Percentiles rank a stretch among this genome's conserved stretches.
phyloP scores from a whole-genome alignment of 306 rosid species.

The Castanopsis chinensis region DNA sequence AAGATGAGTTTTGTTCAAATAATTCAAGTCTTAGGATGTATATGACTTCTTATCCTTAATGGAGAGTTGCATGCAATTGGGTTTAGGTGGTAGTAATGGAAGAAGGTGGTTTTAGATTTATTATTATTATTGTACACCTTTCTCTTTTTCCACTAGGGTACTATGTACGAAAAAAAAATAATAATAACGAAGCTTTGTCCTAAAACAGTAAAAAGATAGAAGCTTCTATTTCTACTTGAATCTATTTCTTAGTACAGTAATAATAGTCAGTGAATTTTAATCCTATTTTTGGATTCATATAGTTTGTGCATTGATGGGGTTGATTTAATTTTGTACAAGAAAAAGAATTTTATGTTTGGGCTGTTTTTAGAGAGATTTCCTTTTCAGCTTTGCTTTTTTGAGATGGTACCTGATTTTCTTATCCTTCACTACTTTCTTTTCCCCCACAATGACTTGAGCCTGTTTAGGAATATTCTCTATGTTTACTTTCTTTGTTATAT shows the following conservation, averaged over 20 bases:
- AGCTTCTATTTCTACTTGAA: constrained; percentile 25
- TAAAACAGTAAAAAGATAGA: constrained; percentile 25
- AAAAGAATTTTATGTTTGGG: constrained; percentile 53
- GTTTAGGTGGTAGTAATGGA: not conserved
- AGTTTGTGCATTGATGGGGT: constrained; percentile 12
- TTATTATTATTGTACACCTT: constrained; percentile 21
- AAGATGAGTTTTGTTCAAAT: too few species aligned
- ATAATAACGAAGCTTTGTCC: constrained; percentile 21
- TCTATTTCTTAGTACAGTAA: not conserved
- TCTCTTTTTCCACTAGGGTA: not conserved
- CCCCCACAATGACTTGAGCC: not conserved
- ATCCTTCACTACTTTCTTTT: not conserved
- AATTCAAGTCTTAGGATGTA: too few species aligned
- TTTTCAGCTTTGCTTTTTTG: constrained; percentile 6
- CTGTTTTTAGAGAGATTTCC: constrained; percentile 3
- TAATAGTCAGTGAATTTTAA: too few species aligned
- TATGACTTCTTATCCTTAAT: too few species aligned
- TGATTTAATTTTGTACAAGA: constrained; percentile 11
- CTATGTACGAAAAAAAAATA: not conserved
- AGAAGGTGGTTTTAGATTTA: not conserved
- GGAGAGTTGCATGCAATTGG: constrained; percentile 31
- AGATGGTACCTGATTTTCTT: constrained; percentile 1
- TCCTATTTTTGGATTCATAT: too few species aligned
- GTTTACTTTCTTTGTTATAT: too few species aligned
- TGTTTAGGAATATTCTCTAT: constrained; percentile 46